phyloP scores from a whole-genome alignment of 2,329 filamentous ascomycete species.

The Pseudohalonectria lignicola region DNA sequence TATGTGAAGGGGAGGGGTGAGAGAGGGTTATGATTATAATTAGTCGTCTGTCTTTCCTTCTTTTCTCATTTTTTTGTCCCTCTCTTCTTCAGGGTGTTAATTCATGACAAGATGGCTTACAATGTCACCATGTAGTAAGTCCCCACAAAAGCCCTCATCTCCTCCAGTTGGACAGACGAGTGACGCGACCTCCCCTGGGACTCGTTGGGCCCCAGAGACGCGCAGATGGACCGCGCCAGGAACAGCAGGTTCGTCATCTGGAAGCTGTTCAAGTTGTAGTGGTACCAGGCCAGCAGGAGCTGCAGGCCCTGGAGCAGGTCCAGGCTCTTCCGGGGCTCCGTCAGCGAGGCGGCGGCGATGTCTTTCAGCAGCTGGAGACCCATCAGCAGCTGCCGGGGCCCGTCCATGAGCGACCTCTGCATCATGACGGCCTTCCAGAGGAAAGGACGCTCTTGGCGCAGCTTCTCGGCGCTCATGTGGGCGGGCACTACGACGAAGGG shows the following conservation, averaged over 20 bases:
- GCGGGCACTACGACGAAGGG: slow-evolving; percentile 33
- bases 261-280: slow-evolving; percentile 35
- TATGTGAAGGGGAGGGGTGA: no score
- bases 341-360: slow-evolving; percentile 25
- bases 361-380: slow-evolving; percentile 32
- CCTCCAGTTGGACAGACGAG: slow-evolving; percentile 15
- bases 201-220: slow-evolving; percentile 26
- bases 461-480: slow-evolving; percentile 20
- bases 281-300: slow-evolving; percentile 34
- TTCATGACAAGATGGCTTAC: no score
- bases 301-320: slow-evolving; percentile 36
- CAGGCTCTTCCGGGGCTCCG: slow-evolving; percentile 29
- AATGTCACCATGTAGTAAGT: slow-evolving; percentile 39
- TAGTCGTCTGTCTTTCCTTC: no score
- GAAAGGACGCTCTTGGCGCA: slow-evolving; percentile 27
- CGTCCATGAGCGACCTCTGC: slow-evolving; percentile 28
- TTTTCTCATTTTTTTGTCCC: no score
- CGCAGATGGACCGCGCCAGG: slow-evolving; percentile 32
- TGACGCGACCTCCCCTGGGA: slow-evolving; percentile 7
- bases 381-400: slow-evolving; percentile 28
- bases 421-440: slow-evolving; percentile 40
- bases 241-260: slow-evolving; percentile 38
- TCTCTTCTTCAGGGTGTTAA: no score
- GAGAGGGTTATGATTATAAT: no score
- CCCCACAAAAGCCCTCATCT: slow-evolving; percentile 34